These are phyloP conservation scores for Punica granatum DNA, from an alignment of 345 rosid genomes.

Conservation along the genomic window DNA sequence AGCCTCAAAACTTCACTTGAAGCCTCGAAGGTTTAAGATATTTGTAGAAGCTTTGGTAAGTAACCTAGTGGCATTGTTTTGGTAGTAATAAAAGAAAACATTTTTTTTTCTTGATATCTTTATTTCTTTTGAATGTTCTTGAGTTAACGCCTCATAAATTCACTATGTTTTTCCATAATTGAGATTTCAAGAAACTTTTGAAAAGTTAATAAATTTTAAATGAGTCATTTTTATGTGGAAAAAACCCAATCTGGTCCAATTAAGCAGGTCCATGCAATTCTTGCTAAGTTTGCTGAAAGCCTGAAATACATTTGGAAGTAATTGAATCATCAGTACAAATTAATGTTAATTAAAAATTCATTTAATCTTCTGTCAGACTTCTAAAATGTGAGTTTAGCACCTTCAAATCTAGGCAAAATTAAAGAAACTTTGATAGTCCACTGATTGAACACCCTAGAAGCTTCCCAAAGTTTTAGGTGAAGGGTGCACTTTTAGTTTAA, in stretches of 20 bases:
- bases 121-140: not conserved
- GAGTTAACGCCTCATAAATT: not conserved
- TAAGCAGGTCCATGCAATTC: not conserved
- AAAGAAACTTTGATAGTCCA: no score
- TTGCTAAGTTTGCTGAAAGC: not conserved
- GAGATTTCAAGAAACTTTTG: not conserved
- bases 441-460: no score
- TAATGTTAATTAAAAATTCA: not conserved
- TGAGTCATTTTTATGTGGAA: not conserved
- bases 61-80: conserved; percentile 7
- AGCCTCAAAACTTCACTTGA: conserved; percentile 97
- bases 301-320: not conserved
- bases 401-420: not conserved
- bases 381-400: not conserved
- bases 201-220: not conserved
- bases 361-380: not conserved
- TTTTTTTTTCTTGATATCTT: not conserved
- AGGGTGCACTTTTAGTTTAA: not conserved
- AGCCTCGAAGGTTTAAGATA: conserved; percentile 91
- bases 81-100: not conserved
- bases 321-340: not conserved
- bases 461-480: not conserved
- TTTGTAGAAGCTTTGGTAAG: conserved; percentile 97
- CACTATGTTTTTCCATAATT: not conserved
- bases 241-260: not conserved